phyloP scores from a whole-genome alignment of 768 basidiomycete species.

The Mycena alexandri region DNA sequence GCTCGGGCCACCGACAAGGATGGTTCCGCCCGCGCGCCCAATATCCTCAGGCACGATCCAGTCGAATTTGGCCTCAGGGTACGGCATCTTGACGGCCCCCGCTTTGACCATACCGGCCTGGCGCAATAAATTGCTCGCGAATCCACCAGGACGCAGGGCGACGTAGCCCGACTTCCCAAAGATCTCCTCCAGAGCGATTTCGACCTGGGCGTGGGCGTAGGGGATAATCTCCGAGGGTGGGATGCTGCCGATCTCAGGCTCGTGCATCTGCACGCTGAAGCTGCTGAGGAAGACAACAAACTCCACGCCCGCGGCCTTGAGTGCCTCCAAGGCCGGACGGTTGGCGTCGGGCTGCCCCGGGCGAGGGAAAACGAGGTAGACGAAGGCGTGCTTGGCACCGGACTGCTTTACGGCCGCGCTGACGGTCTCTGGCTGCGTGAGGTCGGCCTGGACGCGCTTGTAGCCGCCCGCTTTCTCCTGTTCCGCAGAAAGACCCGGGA shows the following conservation, averaged over 20 bases:
- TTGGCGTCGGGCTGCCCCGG: not conserved
- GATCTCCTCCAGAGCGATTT: not conserved
- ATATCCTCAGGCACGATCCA: no score
- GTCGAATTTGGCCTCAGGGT: no score
- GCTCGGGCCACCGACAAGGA: no score
- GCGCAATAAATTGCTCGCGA: no score
- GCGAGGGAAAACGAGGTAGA: not conserved
- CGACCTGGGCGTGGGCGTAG: constrained; percentile 1
- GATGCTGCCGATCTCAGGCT: not conserved
- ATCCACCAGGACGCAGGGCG: no score
- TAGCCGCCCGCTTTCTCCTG: not conserved
- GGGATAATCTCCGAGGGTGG: not conserved
- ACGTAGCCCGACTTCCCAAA: not conserved
- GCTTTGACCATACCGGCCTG: no score
- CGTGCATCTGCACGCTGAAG: not conserved
- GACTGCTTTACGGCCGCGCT: not conserved
- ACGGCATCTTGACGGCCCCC: no score
- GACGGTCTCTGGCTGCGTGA: not conserved
- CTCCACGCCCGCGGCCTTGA: not conserved
- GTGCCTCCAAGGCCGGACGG: not conserved
- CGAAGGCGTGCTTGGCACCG: constrained; percentile 6
- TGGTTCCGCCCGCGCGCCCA: no score
- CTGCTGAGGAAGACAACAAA: not conserved
- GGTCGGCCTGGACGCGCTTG: no score
- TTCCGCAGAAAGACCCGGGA: not conserved